These are phyloP conservation scores for Sporisorium scitamineum DNA, from an alignment of 1,284 basidiomycete genomes.

Conservation along the genomic window DNA sequence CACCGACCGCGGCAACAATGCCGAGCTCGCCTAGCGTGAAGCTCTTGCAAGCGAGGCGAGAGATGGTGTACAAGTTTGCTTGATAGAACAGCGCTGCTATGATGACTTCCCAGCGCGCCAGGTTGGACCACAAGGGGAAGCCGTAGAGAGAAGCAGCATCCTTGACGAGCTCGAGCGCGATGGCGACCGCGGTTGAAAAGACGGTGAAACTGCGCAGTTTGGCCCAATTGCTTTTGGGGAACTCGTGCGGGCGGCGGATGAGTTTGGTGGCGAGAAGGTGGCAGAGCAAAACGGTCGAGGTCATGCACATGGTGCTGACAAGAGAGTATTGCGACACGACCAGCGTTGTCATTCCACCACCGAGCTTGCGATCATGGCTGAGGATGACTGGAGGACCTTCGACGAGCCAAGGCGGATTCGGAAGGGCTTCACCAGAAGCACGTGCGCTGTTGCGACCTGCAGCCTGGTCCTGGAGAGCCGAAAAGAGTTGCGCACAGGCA, in stretches of 20 bases:
- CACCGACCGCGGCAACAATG: constrained; percentile 86
- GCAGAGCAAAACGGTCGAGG: constrained; percentile 48
- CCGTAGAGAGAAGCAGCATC: constrained; percentile 59
- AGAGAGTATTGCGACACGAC: constrained; percentile 56
- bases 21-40: constrained; percentile 95
- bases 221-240: constrained; percentile 62
- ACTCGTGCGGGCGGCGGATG: constrained; percentile 51
- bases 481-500: constrained; percentile 51
- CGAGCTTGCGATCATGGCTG: constrained; percentile 32
- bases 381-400: constrained; percentile 54
- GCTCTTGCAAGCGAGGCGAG: constrained; percentile 88
- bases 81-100: constrained; percentile 87
- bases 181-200: constrained; percentile 65
- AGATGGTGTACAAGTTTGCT: constrained; percentile 86
- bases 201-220: constrained; percentile 68
- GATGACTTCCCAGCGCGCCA: constrained; percentile 75
- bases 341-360: constrained; percentile 43
- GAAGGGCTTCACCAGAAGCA: constrained; percentile 47
- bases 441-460: constrained; percentile 42
- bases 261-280: constrained; percentile 56
- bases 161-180: constrained; percentile 63
- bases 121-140: constrained; percentile 62
- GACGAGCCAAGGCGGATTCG: constrained; percentile 49
- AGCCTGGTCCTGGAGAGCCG: constrained; percentile 51
- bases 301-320: constrained; percentile 55